Evolutionary conservation across 1,284 basidiomycete genomes (phyloP), one percentile per base, ranked within the genome.

Genomic region (Trichosporon sp.): DNA sequence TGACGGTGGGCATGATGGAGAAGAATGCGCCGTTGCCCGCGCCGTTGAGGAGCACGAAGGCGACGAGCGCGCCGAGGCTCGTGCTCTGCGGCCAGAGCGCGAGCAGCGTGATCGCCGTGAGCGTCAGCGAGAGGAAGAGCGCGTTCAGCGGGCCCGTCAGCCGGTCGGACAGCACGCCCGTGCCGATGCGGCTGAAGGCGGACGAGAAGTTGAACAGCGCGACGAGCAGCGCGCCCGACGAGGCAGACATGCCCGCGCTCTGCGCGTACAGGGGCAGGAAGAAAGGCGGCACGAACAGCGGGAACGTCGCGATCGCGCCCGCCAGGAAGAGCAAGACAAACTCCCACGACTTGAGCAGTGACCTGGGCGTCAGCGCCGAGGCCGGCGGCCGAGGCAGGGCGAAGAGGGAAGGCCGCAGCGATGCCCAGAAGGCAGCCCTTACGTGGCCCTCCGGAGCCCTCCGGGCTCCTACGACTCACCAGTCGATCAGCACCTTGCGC

Each of bases 201-300:
- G 73, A 75, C 23, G 74, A 25, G 13, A 78, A 72, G 71, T 78
- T 78, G 70, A 73, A 78, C 3, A 75, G 67, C 1, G 72, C 72
- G 0, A 77, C 72, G 4, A 78, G 69, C 12, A 69, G 56, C 1
- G 81, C 80, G 2, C 78, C 77, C 1, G 76, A 69, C 5, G 75
- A 69, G 4, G 75, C 42, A 38, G 69, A 58, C 12, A 78, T 72
- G 11, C 77, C 75, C 11, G 81, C 75, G 18, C 75, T 75, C 32
- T 73, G 71, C 9, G 78, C 80, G 69, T 79, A 83, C 3, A 81
- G 74, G 1, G 81, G 81, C 5, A 83, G 73, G 70, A 81, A 77
- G 74, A 82, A 82, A 27, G 81, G 79, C 9, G 81, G 79, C 2
- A 83, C 80, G 66, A 82, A 76, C 21, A 83, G 74, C 1, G 80